These are phyloP conservation scores for Sisymbrium altissimum DNA, from an alignment of 345 rosid species.

Conservation along the genomic window DNA sequence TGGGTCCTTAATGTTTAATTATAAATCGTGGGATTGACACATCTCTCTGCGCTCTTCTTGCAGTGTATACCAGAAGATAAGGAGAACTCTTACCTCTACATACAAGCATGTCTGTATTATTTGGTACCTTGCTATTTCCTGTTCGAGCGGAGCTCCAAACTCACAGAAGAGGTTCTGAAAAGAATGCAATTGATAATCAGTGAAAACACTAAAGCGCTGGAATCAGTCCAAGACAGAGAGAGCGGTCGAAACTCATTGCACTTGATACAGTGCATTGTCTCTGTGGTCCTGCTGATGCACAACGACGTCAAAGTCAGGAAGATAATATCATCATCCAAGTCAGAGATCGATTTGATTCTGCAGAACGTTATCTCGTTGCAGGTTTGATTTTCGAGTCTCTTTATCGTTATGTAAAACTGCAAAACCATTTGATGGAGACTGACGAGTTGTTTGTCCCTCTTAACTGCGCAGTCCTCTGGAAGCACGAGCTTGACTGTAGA, in stretches of 20 bases:
- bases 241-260: constrained; percentile 25
- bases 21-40: no score
- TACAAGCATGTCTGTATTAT: constrained; percentile 37
- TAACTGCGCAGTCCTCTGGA: constrained; percentile 40
- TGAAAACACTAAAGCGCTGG: constrained; percentile 31
- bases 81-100: constrained; percentile 28
- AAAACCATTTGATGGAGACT: not conserved
- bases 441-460: not conserved
- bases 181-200: constrained; percentile 38
- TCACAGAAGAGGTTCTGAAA: constrained; percentile 45
- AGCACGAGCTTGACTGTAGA: constrained; percentile 45
- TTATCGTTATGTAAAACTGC: not conserved
- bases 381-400: constrained; percentile 43
- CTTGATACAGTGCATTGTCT: constrained; percentile 45
- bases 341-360: constrained; percentile 46
- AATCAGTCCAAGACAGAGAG: constrained; percentile 20
- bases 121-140: constrained; percentile 57
- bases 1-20: not conserved
- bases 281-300: constrained; percentile 52
- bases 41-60: constrained; percentile 32
- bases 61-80: constrained; percentile 54
- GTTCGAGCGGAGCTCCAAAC: constrained; percentile 55
- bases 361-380: constrained; percentile 41
- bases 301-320: constrained; percentile 46
- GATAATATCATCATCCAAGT: constrained; percentile 39